These are phyloP conservation scores for Pholiota microspora DNA, from an alignment of 768 basidiomycete genomes.

Conservation along the genomic window DNA sequence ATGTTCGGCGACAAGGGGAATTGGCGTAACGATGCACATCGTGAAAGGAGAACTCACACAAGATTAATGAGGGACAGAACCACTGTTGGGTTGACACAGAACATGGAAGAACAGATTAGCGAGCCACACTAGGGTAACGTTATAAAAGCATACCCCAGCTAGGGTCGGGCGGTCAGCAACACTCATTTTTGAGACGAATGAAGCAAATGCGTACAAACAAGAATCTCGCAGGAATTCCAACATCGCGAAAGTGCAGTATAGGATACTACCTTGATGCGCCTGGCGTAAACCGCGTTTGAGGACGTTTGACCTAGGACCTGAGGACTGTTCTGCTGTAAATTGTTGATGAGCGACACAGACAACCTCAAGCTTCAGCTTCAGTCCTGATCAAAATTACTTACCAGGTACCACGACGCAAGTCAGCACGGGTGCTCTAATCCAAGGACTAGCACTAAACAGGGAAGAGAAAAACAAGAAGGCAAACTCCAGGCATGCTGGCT, in stretches of 20 bases:
- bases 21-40: not conserved
- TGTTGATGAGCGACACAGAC: not conserved
- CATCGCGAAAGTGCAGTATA: not conserved
- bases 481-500: not conserved
- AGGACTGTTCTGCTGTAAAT: not conserved
- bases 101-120: not conserved
- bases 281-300: not conserved
- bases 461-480: not conserved
- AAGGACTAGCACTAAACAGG: not conserved
- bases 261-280: not conserved
- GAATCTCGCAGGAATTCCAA: not conserved
- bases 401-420: no score
- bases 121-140: not conserved
- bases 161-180: not conserved
- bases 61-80: slow-evolving; percentile 17
- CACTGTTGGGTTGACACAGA: slow-evolving; percentile 5
- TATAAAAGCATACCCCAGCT: slow-evolving; percentile 3
- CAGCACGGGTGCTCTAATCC: not conserved
- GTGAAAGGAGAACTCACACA: slow-evolving; percentile 10
- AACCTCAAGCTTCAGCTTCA: not conserved
- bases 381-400: not conserved
- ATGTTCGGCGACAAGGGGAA: not conserved
- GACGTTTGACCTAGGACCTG: not conserved
- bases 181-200: not conserved
- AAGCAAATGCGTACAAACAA: not conserved